Base-by-base conservation (phyloP, 1,139 yeast species). In the Candida pseudoviswanathii region DNA sequence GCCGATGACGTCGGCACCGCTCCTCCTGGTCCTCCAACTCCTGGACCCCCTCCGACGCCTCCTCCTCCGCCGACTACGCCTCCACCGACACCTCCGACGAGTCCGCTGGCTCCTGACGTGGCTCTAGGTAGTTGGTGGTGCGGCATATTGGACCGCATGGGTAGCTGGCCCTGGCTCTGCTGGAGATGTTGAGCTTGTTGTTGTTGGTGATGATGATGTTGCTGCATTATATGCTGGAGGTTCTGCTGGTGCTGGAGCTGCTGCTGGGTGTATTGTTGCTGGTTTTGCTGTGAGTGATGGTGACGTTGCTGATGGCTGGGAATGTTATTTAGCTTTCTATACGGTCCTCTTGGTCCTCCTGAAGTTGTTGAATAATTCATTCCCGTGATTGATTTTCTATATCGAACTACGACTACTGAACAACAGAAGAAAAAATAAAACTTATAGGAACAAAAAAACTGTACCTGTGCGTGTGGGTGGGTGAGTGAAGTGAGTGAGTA, bases 341-440 rank as follows among this genome's bases (percentile, higher is more conserved):
- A 49, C 26, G 10, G 33, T 39, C 26, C 43, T 34, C 48, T 10
- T 22, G 54, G 39, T 34, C 24, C 25, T 39, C 24, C 43, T 34
- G 52, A 29, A n/a, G 54, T 38, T 39, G 53, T 11, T 31, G 43
- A 45, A 40, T 51, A 51, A 32, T 41, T 50, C 54, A 50, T 43
- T 25, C 11, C 7, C n/a, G 21, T 5, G 41, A 37, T 10, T 10
- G 21, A 25, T 7, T n/a, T 21, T 36, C 9, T 36, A 34, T 34
- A 34, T 9, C 9, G 9, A 8, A 24, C 27, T 22, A 4, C 10
- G 6, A 22, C 9, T 11, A 6, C n/a, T 36, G 40, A 25, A 24
- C 41, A 37, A 37, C 41, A 37, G 30, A 25, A 37, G 41, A 37
- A 37, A 37, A 37, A 37, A 33, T 11, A n/a, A 33, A 33, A 37